Base-by-base conservation (phyloP, 2,329 filamentous ascomycete genomes). In the Ascochyta clinopodiicola region DNA sequence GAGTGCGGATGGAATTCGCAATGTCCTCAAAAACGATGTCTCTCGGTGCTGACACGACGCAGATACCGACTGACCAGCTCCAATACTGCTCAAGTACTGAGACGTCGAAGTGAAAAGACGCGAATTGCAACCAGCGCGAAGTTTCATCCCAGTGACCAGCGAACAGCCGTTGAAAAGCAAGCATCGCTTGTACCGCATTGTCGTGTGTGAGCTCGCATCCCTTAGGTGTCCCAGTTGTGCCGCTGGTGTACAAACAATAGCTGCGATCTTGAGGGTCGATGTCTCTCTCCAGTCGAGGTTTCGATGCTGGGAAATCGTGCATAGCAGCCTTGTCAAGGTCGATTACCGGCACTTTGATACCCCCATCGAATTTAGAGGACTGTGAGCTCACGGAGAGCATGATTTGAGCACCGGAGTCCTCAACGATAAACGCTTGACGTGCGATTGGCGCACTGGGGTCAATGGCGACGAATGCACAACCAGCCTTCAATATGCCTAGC, bases 21-120 rank as follows among this genome's bases (percentile, higher is more conserved):
- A 97, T 80, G 65, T 97, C 91, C 64, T 95, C 91, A 31, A 97
- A 87, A 1, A 97, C 88, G 1, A 96, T 71, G 70, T 97, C 92
- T 61, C 91, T 85, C 0, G 91, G 90, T 6, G 91, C 92, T 2
- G 90, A 88, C 2, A 94, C 89, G 0, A 97, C 84, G 4, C 89
- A 88, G 24, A 97, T 92, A 1, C 92, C 92, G 0, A 95, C 90
- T 25, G 89, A 92, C 93, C 93, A 97, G 54, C 88, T 95, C 92
- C 92, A 97, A 72, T 94, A 97, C 68, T 96, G 93, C 70, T 97
- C 93, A 0, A 97, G 81, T 0, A 97, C 90, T 1, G 91, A 95
- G 4, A 97, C 93, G 66, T 97, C 94, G 58, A 97, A 97, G 73
- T 96, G 94, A 52, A 96, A 91, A 0, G 92, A 93, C 1, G 94